Base-by-base conservation (phyloP, 768 basidiomycete species). In the Artomyces pyxidatus region DNA sequence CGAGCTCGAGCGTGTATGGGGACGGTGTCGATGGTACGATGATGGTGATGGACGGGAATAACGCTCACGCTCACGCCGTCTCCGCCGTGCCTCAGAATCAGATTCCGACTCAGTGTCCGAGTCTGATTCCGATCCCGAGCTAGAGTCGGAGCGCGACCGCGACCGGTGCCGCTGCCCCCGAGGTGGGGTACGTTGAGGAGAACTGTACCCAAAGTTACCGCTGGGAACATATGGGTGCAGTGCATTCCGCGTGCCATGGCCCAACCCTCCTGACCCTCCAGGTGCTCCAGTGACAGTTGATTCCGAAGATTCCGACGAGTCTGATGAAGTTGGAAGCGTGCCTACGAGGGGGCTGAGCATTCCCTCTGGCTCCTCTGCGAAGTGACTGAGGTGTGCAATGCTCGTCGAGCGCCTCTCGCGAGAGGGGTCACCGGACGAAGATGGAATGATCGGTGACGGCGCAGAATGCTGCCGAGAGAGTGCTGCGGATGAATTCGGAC, bases 341-440 rank as follows among this genome's bases (percentile, higher is more conserved):
- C 45, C 51, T 3, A 64, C 25, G 11, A 66, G 55, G 7, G 64
- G 65, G 47, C 65, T 66, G 14, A 66, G 56, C 4, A 63, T 47
- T 5, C 49, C 53, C 1, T 53, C 58, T 0, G 65, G 65, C 45
- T 65, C 64, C 44, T 66, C 63, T 2, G 65, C 58, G 49, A 64
- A 63, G 28, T 52, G 56, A 11, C 52, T 23, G 12, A 64, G 48
- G 51, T 28, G 47, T 27, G 48, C 53, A 26, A 50, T 54, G 38
- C 26, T 50, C 38, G 21, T 51, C 46, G 21, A 42, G 21, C 11
- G 37, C 42, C 43, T 8, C 48, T 30, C 11, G 30, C 48, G 47
- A 29, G 32, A 38, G 47, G 50, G 25, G 47, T 7, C 5, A 19
- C 10, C 45, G 1, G 35, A 40, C 32, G 27, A 35, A 28, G 22